These are phyloP conservation scores for Phaffomyces antillensis DNA, from an alignment of 805 yeast species.

Conservation along the genomic window DNA sequence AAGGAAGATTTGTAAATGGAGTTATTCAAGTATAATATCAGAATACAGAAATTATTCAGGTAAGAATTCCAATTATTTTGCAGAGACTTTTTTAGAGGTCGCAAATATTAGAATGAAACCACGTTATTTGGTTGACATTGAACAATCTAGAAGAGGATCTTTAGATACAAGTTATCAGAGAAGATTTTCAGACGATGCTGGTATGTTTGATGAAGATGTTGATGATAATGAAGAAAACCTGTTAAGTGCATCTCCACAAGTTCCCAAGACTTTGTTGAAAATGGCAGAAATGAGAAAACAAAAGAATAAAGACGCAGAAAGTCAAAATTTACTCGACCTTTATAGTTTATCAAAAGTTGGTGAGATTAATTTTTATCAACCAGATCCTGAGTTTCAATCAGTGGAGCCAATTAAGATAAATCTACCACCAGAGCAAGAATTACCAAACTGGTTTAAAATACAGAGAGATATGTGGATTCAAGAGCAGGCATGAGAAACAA, in stretches of 20 bases:
- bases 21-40: slow-evolving; percentile 70
- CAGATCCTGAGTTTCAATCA: slow-evolving; percentile 13
- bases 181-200: slow-evolving; percentile 5
- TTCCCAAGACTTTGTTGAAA: slow-evolving; percentile 52
- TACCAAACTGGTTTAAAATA: slow-evolving; percentile 71
- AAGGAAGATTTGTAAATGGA: slow-evolving; percentile 84
- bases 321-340: slow-evolving; percentile 3
- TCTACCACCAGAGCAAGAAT: slow-evolving; percentile 49
- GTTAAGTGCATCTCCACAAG: slow-evolving; percentile 60
- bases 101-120: slow-evolving; percentile 43
- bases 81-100: slow-evolving; percentile 77
- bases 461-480: slow-evolving; percentile 65
- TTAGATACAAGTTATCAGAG: slow-evolving; percentile 22
- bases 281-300: slow-evolving; percentile 40
- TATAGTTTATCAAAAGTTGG: slow-evolving; percentile 3
- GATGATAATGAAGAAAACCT: slow-evolving; percentile 20
- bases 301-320: slow-evolving; percentile 16
- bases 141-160: slow-evolving; percentile 8
- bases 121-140: not conserved
- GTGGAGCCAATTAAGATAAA: slow-evolving; percentile 19
- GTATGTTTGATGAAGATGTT: slow-evolving; percentile 5
- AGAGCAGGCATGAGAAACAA: slow-evolving; percentile 8
- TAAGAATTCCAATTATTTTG: slow-evolving; percentile 64
- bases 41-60: slow-evolving; percentile 79
- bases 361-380: slow-evolving; percentile 15